phyloP scores from a whole-genome alignment of 2,329 filamentous ascomycete species.

The Fusarium sp. region DNA sequence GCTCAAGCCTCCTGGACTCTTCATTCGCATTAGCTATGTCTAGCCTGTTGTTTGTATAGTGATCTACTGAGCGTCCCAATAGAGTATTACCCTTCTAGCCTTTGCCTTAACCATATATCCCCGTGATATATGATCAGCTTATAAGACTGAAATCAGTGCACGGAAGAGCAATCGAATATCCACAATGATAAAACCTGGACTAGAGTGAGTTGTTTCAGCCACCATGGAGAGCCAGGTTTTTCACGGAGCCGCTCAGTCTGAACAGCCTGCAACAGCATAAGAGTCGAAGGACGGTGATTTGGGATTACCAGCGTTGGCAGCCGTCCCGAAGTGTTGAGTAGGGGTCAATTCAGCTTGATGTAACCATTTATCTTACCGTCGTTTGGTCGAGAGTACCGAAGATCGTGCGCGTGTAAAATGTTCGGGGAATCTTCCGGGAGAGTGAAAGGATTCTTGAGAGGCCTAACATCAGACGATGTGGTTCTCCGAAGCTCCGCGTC shows the following conservation, averaged over 20 bases:
- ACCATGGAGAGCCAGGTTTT: not conserved
- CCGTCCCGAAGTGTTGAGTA: not conserved
- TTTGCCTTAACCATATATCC: not conserved
- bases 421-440: not conserved
- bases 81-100: not conserved
- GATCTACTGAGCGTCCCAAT: too few species aligned
- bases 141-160: not conserved
- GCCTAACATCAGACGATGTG: not conserved
- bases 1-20: not conserved
- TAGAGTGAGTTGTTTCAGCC: not conserved
- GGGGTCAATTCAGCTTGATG: not conserved
- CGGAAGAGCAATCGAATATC: not conserved
- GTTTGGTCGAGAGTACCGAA: not conserved
- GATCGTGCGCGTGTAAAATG: not conserved
- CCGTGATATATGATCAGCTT: not conserved
- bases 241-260: not conserved
- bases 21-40: not conserved
- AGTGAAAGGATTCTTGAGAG: not conserved
- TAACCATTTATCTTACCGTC: not conserved
- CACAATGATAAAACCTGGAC: not conserved
- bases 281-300: not conserved
- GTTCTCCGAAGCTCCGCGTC: not conserved
- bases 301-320: not conserved
- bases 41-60: not conserved
- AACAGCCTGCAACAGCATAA: not conserved